Evolutionary conservation across 495 filamentous ascomycete species (phyloP).

Genomic region (Extremus antarcticus): DNA sequence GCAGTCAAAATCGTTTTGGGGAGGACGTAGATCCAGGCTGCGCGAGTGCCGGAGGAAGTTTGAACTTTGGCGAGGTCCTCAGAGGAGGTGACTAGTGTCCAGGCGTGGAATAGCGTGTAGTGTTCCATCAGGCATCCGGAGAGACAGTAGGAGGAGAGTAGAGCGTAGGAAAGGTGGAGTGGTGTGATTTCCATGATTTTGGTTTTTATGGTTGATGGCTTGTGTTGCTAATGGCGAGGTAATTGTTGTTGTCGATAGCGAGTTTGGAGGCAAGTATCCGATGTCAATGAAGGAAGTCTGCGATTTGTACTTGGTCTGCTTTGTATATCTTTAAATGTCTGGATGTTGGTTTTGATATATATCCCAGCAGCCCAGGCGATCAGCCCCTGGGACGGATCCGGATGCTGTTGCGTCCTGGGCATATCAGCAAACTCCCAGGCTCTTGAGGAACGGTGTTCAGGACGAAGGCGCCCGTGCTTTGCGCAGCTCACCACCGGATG

Average conservation of each 20-base stretch:
- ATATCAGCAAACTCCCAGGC: too few relatives aligned
- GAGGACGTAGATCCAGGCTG: background rate
- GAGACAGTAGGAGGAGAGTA: conserved; percentile 3
- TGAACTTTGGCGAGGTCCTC: background rate
- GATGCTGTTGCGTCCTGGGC: too few relatives aligned
- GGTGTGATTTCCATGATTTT: background rate
- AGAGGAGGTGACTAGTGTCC: background rate
- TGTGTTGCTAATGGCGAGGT: background rate
- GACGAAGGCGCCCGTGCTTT: too few relatives aligned
- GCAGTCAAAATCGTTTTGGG: background rate
- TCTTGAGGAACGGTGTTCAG: too few relatives aligned
- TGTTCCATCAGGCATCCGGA: background rate
- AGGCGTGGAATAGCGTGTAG: background rate
- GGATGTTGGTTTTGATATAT: too few relatives aligned
- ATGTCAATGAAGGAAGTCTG: background rate
- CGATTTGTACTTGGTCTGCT: too few relatives aligned
- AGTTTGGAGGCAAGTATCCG: background rate
- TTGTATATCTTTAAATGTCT: too few relatives aligned
- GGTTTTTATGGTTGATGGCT: background rate
- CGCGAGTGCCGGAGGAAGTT: background rate
- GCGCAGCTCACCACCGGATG: too few relatives aligned
- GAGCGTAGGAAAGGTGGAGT: conserved; percentile 4
- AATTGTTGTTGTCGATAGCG: background rate
- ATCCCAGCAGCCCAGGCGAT: too few relatives aligned
- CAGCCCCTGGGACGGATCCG: too few relatives aligned